Evolutionary conservation across 2,329 filamentous ascomycete genomes (phyloP).

Genomic region (Colletotrichum zoysiae): DNA sequence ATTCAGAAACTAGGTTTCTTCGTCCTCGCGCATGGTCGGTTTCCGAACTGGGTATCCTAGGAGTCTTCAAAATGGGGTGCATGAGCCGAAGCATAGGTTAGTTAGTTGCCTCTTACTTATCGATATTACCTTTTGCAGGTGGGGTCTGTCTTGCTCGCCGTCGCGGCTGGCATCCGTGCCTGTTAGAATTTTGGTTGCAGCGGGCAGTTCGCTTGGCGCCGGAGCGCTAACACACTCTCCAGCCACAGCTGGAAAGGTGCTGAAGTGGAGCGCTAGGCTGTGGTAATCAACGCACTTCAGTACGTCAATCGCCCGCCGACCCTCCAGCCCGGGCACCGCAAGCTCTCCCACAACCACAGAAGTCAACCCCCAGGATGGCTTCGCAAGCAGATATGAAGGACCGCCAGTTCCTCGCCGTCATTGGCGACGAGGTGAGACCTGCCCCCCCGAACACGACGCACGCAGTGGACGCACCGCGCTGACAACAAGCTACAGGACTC

Average conservation of each 20-base stretch:
- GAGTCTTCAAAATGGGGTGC: constrained; percentile 26
- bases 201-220: constrained; percentile 28
- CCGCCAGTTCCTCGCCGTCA: constrained; percentile 95
- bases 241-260: constrained; percentile 21
- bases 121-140: constrained; percentile 1
- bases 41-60: constrained; percentile 12
- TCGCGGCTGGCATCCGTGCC: constrained; percentile 5
- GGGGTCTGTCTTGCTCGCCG: constrained; percentile 4
- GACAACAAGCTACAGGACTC: constrained; percentile 75
- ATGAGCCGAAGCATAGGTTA: not conserved
- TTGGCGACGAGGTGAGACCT: constrained; percentile 88
- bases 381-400: constrained; percentile 78
- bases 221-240: constrained; percentile 29
- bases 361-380: constrained; percentile 54
- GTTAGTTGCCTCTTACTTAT: not conserved
- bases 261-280: constrained; percentile 22
- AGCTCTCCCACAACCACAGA: constrained; percentile 37
- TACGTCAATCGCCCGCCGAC: constrained; percentile 39
- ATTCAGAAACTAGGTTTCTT: not conserved
- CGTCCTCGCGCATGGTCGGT: not conserved
- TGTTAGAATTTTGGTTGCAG: constrained; percentile 10
- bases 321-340: constrained; percentile 16
- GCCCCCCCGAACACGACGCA: constrained; percentile 45
- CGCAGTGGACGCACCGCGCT: constrained; percentile 43
- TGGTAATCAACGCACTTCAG: constrained; percentile 34